A percentile compares a stretch with the other conserved stretches of the same genome.
Evolutionary conservation across 257 asterid genomes (phyloP).

Genomic region (Solanum etuberosum): DNA sequence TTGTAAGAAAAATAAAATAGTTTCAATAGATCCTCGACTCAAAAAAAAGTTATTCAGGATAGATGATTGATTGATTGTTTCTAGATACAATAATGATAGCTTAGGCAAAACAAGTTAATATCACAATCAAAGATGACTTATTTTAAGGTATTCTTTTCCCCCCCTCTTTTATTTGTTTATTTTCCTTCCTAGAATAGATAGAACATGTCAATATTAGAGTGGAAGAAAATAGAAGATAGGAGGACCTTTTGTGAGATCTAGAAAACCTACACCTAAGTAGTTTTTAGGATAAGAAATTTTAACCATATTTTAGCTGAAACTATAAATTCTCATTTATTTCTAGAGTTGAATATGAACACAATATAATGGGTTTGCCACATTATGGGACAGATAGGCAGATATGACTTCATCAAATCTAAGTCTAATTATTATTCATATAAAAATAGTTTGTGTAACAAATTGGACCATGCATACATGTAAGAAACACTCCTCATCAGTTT

Average conservation of each 20-base stretch:
- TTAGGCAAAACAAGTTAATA: background rate
- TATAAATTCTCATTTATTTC: background rate
- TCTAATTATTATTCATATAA: background rate
- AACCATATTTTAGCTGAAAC: background rate
- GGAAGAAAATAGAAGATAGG: background rate
- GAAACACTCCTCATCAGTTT: background rate
- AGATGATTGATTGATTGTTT: background rate
- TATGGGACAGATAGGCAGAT: background rate
- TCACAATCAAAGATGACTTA: background rate
- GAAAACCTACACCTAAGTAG: background rate
- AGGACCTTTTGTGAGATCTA: background rate
- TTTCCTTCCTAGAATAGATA: background rate
- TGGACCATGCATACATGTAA: background rate
- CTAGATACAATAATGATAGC: background rate
- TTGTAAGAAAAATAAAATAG: accelerated
- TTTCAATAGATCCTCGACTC: background rate
- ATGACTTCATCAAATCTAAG: background rate
- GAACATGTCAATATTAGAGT: background rate
- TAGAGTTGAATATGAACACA: background rate
- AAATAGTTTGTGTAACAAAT: background rate
- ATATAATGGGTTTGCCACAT: background rate
- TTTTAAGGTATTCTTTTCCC: background rate
- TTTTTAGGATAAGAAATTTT: background rate
- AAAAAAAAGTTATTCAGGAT: background rate
- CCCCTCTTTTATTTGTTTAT: background rate